These are phyloP conservation scores for Phytophthora pinifolia DNA, from an alignment of 352 stramenopile genomes.

Conservation along the genomic window DNA sequence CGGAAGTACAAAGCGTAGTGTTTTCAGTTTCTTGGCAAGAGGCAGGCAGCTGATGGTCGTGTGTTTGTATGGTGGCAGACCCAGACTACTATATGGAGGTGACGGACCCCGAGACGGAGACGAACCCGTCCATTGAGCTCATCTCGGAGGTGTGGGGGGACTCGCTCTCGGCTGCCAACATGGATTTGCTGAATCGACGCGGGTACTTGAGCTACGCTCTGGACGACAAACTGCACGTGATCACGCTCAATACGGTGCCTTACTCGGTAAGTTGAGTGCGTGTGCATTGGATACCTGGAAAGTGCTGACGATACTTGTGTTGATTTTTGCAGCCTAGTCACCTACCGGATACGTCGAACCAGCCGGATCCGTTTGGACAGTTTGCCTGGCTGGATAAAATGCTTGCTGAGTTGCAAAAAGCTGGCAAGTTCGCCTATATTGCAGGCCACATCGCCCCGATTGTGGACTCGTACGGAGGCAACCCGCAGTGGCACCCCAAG, in stretches of 20 bases:
- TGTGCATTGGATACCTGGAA: background rate
- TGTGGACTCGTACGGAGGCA: conserved; percentile 88
- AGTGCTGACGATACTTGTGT: conserved; percentile 5
- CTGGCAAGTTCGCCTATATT: conserved; percentile 80
- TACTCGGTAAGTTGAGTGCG: conserved; percentile 61
- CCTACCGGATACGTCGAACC: conserved; percentile 62
- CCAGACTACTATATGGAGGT: conserved; percentile 86
- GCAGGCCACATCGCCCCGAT: conserved; percentile 91
- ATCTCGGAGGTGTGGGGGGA: conserved; percentile 62
- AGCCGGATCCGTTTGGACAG: conserved; percentile 88
- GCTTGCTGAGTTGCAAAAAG: conserved; percentile 48
- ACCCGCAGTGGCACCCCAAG: conserved; percentile 87
- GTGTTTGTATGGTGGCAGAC: conserved; percentile 34
- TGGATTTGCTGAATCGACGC: conserved; percentile 59
- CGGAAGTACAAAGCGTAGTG: conserved; percentile 40
- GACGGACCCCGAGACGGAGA: conserved; percentile 50
- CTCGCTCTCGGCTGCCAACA: conserved; percentile 57
- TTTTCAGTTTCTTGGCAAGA: background rate
- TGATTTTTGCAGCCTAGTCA: conserved; percentile 59
- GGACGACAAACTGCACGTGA: conserved; percentile 60
- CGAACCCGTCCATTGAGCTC: conserved; percentile 66
- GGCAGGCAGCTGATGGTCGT: conserved; percentile 4
- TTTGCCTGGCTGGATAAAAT: conserved; percentile 89
- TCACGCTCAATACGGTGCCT: conserved; percentile 85
- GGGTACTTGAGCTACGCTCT: conserved; percentile 72